Base-by-base conservation (phyloP, 2,329 filamentous ascomycete genomes). In the Nothopassalora personata region DNA sequence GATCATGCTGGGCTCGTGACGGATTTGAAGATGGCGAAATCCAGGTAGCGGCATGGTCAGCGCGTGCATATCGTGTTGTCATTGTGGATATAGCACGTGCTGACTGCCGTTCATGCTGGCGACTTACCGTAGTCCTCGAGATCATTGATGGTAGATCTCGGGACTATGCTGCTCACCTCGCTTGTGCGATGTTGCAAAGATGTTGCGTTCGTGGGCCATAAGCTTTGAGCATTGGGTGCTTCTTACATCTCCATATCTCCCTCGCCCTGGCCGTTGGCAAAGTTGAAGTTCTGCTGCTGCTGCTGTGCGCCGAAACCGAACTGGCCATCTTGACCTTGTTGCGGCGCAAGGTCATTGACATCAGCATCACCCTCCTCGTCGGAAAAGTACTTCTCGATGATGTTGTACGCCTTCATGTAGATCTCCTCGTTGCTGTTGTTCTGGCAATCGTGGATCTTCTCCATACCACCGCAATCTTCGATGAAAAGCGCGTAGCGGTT, bases 361-460 rank as follows among this genome's bases (percentile, higher is more conserved):
- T 92, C 91, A 50, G 78, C 85, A 63, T 83, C 84, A 73, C 96
- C 94, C 57, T 97, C 94, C 68, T 99, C 94, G 71, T 99, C 94
- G 0, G 92, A 97, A 81, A 99, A 99, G 84, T 99, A 99, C 82
- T 97, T 97, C 83, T 99, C 94, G 68, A 99, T 99, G 78, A 99
- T 99, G 84, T 96, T 97, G 84, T 97, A 99, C 0, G 94, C 94
- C 86, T 99, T 99, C 93, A 99, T 97, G 83, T 99, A 99, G 70
- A 99, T 99, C 79, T 99, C 94, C 80, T 99, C 94, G 79, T 99
- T 99, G 81, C 93, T 93, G 72, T 99, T 99, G 81, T 95, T 97
- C 82, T 99, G 94, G 85, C 94, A 97, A 70, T 97, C 93, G 79
- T 99, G 94, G 69, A 99, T 97, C 87, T 97, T 97, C 82, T 97